Percentiles rank a stretch among this genome's conserved stretches.
Evolutionary conservation across 2,329 filamentous ascomycete species (phyloP).

Genomic region (Pseudogymnoascus sp.): DNA sequence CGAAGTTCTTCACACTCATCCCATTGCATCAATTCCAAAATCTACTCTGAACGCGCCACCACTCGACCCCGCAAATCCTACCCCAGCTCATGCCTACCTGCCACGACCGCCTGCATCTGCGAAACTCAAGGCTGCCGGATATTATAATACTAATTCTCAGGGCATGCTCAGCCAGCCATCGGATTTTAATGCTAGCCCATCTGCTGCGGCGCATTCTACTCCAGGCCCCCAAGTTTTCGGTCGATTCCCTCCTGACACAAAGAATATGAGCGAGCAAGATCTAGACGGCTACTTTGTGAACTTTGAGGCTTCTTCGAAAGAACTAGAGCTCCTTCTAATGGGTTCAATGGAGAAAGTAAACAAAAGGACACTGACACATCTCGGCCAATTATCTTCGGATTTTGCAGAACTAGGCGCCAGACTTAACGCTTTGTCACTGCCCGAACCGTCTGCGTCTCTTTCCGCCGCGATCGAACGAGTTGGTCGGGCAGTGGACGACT

Average conservation of each 20-base stretch:
- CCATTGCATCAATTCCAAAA: constrained; percentile 85
- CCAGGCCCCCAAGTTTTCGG: constrained; percentile 57
- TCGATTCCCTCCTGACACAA: constrained; percentile 73
- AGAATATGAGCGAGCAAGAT: constrained; percentile 74
- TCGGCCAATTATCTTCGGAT: constrained; percentile 76
- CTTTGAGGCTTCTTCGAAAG: constrained; percentile 85
- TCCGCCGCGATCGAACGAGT: constrained; percentile 89
- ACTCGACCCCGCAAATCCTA: constrained; percentile 86
- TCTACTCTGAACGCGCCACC: constrained; percentile 93
- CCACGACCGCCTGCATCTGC: constrained; percentile 79
- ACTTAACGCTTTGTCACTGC: constrained; percentile 93
- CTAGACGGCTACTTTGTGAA: constrained; percentile 93
- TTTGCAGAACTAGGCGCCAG: constrained; percentile 89
- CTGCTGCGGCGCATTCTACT: constrained; percentile 44
- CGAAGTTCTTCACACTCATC: constrained; percentile 89
- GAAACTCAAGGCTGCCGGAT: constrained; percentile 56
- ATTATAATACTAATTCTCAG: constrained; percentile 33
- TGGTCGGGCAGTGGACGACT: constrained; percentile 89
- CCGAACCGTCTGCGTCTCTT: constrained; percentile 79
- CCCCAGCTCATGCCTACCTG: constrained; percentile 75
- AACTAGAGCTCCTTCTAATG: constrained; percentile 77
- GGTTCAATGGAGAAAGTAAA: constrained; percentile 98
- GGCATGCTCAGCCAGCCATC: constrained; percentile 48
- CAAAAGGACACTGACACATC: constrained; percentile 73
- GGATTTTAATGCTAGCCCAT: constrained; percentile 38